Conservation (phyloP, 140 eudicot genomes). For the Ambrosia hybrid region DNA sequence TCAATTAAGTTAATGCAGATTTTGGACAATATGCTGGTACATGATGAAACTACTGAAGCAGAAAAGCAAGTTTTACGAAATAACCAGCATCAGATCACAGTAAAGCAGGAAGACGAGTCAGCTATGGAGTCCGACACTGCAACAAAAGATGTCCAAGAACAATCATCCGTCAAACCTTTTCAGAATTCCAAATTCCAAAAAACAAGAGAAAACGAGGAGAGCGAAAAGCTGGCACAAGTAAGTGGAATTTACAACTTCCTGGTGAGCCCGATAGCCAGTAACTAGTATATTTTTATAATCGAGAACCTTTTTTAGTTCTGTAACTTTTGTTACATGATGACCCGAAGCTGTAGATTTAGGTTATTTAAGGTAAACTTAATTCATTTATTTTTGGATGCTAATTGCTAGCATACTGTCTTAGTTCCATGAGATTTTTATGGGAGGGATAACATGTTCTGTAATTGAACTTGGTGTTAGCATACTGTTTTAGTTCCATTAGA, state of each 20-base stretch:
- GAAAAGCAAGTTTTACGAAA: conserved; percentile 36
- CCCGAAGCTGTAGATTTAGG: conserved; percentile 8
- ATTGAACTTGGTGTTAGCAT: conserved; percentile 7
- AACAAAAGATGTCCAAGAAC: conserved; percentile 34
- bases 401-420: no score
- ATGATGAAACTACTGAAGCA: conserved; percentile 47
- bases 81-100: conserved; percentile 26
- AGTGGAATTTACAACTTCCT: conserved; percentile 64
- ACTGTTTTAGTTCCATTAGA: not conserved
- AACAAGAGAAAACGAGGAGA: conserved; percentile 85
- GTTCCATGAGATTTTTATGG: not conserved
- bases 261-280: conserved; percentile 57
- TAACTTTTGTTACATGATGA: conserved; percentile 13
- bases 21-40: conserved; percentile 58
- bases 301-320: conserved; percentile 6
- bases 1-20: conserved; percentile 49
- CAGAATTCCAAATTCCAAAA: conserved; percentile 55
- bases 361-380: not conserved
- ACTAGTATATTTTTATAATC: conserved; percentile 4
- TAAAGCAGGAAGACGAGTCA: conserved; percentile 48
- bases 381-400: conserved; percentile 9
- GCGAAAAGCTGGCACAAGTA: conserved; percentile 72
- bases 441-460: conserved; percentile 13
- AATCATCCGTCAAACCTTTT: conserved; percentile 38
- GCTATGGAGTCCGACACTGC: conserved; percentile 31